phyloP scores from a whole-genome alignment of 352 stramenopile genomes.

The Globisporangium megalacanthum region DNA sequence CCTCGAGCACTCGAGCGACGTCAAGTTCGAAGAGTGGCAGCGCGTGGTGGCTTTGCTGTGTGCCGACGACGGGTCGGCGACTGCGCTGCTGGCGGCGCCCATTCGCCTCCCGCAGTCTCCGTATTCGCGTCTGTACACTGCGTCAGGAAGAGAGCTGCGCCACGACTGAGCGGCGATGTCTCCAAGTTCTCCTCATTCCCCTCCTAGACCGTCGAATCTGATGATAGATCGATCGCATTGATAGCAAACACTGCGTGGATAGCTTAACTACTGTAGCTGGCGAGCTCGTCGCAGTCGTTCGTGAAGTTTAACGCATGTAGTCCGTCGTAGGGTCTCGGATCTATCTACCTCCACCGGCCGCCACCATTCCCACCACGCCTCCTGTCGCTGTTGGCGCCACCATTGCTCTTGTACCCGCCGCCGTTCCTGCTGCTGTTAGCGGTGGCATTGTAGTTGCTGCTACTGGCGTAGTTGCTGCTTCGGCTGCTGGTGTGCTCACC shows the following conservation, averaged over 20 bases:
- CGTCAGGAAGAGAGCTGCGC: conserved; percentile 4
- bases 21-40: conserved; percentile 93
- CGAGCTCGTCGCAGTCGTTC: neutral
- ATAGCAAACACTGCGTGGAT: neutral
- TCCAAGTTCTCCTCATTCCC: neutral
- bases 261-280: neutral
- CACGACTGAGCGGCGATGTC: conserved; percentile 2
- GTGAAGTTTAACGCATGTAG: neutral
- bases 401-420: conserved; percentile 14
- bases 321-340: neutral
- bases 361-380: conserved; percentile 12
- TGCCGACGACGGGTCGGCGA: conserved; percentile 88
- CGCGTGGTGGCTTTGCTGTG: conserved; percentile 88
- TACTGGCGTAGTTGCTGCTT: conserved; percentile 14
- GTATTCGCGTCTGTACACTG: conserved; percentile 58
- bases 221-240: conserved; percentile 7
- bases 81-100: conserved; percentile 62
- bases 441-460: conserved; percentile 9
- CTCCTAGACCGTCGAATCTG: neutral
- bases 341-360: conserved; percentile 13
- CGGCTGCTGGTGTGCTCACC: conserved; percentile 5
- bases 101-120: conserved; percentile 51
- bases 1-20: conserved; percentile 93
- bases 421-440: conserved; percentile 5
- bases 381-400: conserved; percentile 10